Evolutionary conservation across 108 stramenopile species (phyloP), one percentile per base, ranked within the genome.

Genomic region (Nitzschia sp.): DNA sequence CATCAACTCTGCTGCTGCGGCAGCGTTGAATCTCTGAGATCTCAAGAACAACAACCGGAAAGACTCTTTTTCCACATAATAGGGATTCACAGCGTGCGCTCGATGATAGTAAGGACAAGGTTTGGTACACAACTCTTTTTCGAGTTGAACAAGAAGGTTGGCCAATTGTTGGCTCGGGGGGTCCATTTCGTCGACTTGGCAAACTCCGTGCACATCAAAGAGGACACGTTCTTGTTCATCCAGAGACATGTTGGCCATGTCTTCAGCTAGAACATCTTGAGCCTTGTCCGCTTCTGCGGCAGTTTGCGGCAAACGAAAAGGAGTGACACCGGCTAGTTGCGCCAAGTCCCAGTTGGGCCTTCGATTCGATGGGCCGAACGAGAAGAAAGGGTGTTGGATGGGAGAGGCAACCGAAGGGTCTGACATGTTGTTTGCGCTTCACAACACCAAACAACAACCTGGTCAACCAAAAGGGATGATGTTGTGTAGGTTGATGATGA

Each of bases 31-130:
- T n/a, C 56, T 17, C 40, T 79, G 71, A 11, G 48, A 39, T n/a
- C 78, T 40, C 20, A 79, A 65, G 43, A 79, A 79, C 61, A 73
- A 46, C 11, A 79, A 60, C 12, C 66, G 72, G 40, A 79, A 74
- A 17, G 25, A n/a, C 1, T 10, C 2, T 3, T 26, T 10, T 14
- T 26, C 58, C 7, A 73, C 72, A 34, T 69, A 58, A 11, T 7
- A 9, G 8, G 67, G 56, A 34, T 57, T 57, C 9, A 69, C 14
- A 15, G 44, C 41, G 6, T 14, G 19, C 1, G 57, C 55, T 20
- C 17, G 12, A 8, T 46, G 22, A 22, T 54, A 57, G 6, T n/a
- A n/a, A 12, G 29, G 29, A 34, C 29, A 34, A 5, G 29, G 29
- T 5, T 34, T 34, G 29, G 29, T 34, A 5, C 19, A 11, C 51